phyloP scores from a whole-genome alignment of 1,139 yeast species.

The Debaryomyces robertsiae region DNA sequence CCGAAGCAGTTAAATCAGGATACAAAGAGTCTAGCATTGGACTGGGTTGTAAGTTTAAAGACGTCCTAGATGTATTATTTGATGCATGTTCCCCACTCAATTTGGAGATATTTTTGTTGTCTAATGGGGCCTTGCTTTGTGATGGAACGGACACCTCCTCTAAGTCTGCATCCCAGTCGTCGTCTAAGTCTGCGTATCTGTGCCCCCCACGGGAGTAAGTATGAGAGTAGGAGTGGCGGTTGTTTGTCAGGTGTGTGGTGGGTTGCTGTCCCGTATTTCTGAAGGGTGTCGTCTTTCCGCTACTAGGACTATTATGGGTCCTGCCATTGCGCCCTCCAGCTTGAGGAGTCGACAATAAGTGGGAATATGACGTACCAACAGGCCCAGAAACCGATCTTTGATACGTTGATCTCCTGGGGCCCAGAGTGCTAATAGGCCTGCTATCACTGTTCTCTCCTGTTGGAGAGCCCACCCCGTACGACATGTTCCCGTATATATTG shows the following conservation, averaged over 20 bases:
- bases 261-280: conserved; percentile 4
- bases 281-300: conserved; percentile 5
- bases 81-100: conserved; percentile 14
- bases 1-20: conserved; percentile 39
- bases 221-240: conserved; percentile 15
- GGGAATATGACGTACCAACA: conserved; percentile 21
- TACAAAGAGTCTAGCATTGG: conserved; percentile 41
- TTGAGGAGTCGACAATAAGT: conserved; percentile 16
- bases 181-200: conserved; percentile 68
- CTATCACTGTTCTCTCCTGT: conserved; percentile 10
- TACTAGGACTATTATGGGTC: not conserved
- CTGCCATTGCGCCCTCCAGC: conserved; percentile 9
- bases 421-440: conserved; percentile 12
- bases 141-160: conserved; percentile 42
- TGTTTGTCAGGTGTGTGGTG: conserved; percentile 1
- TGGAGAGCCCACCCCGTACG: conserved; percentile 12
- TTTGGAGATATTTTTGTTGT: conserved; percentile 11
- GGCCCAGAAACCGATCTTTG: conserved; percentile 23
- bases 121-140: conserved; percentile 9
- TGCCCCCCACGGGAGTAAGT: conserved; percentile 15
- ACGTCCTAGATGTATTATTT: conserved; percentile 11
- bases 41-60: conserved; percentile 27
- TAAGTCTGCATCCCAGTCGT: conserved; percentile 90
- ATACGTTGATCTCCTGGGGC: conserved; percentile 18
- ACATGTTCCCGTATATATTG: conserved; percentile 43